Evolutionary conservation across 345 rosid species (phyloP).

Genomic region (Punica granatum): DNA sequence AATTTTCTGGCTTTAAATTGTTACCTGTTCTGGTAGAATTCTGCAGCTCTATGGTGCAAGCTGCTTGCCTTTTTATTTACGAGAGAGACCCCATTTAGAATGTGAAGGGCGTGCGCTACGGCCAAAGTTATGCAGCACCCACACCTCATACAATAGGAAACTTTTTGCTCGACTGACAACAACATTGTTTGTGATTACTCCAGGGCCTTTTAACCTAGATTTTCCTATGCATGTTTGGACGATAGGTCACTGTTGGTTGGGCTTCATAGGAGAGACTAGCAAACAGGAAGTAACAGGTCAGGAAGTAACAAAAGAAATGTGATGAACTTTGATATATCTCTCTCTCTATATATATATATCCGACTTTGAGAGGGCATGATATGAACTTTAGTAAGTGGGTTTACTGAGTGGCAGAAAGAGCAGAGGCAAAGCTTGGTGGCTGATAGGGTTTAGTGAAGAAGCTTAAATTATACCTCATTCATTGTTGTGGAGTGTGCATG

Average conservation of each 20-base stretch:
- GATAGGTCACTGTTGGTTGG: neutral
- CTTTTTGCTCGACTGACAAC: neutral
- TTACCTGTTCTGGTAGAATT: neutral
- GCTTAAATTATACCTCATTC: neutral
- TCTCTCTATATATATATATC: no score
- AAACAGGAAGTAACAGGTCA: neutral
- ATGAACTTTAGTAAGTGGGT: neutral
- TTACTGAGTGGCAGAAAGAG: neutral
- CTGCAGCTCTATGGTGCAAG: neutral
- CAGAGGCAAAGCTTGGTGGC: neutral
- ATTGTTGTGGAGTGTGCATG: neutral
- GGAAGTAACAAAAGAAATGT: neutral
- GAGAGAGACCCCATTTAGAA: neutral
- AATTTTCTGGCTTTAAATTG: neutral
- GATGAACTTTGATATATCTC: neutral
- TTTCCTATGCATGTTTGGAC: neutral
- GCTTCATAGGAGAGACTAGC: neutral
- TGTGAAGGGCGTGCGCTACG: neutral
- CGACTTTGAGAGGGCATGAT: neutral
- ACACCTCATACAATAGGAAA: neutral
- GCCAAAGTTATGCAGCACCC: neutral
- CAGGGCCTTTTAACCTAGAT: neutral
- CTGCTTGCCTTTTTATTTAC: neutral
- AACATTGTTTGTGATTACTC: neutral
- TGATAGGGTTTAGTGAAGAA: neutral